phyloP scores from a whole-genome alignment of 768 basidiomycete species.

The Auricularia heimuer region DNA sequence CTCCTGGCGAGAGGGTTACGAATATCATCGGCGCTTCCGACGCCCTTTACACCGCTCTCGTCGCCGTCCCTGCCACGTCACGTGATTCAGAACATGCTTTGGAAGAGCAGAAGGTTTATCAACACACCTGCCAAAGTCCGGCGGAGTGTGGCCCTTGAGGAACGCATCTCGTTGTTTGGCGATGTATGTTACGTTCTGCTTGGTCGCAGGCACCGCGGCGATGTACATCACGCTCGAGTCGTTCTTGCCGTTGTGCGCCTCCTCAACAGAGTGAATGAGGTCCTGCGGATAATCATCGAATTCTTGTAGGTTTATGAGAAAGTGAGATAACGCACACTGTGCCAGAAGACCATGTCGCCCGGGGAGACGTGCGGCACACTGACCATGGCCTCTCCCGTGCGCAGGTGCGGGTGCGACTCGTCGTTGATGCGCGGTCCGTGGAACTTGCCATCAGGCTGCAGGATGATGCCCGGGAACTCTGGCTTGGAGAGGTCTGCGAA shows the following conservation, averaged over 20 bases:
- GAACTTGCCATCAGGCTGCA: conserved; percentile 8
- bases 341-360: conserved; percentile 76
- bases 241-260: conserved; percentile 37
- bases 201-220: conserved; percentile 57
- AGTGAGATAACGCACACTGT: conserved; percentile 15
- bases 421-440: conserved; percentile 32
- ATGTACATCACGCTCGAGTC: conserved; percentile 58
- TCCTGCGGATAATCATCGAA: conserved; percentile 18
- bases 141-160: conserved; percentile 48
- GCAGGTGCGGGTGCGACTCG: conserved; percentile 55
- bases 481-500: conserved; percentile 34
- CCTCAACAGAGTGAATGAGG: conserved; percentile 46
- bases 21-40: conserved; percentile 32
- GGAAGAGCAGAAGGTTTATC: too few relatives aligned
- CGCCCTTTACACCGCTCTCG: conserved; percentile 30
- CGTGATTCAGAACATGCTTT: too few relatives aligned
- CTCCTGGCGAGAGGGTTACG: neutral
- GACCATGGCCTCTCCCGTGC: conserved; percentile 54
- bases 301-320: too few relatives aligned
- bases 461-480: conserved; percentile 44
- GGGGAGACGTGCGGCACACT: conserved; percentile 57
- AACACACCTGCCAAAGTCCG: conserved; percentile 46
- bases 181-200: conserved; percentile 51
- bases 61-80: conserved; percentile 23
- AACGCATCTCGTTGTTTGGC: conserved; percentile 54